Percentiles rank a stretch among this genome's conserved stretches.
phyloP scores from a whole-genome alignment of 805 yeast species.

The Wickerhamomyces subpelliculosus region DNA sequence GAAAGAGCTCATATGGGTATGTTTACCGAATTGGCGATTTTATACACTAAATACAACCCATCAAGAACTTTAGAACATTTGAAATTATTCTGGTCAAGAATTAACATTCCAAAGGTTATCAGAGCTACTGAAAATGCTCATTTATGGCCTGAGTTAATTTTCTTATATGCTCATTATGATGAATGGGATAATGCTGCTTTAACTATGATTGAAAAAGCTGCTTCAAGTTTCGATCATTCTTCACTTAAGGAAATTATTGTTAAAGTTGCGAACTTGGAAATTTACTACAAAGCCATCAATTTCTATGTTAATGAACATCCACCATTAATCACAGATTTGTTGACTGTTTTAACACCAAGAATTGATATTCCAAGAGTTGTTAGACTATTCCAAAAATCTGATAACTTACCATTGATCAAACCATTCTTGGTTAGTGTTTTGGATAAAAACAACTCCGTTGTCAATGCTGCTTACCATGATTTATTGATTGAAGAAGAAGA shows the following conservation, averaged over 20 bases:
- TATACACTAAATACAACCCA: constrained; percentile 87
- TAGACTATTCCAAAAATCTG: constrained; percentile 88
- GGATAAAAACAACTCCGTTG: constrained; percentile 83
- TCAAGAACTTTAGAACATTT: constrained; percentile 91
- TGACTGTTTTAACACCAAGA: constrained; percentile 79
- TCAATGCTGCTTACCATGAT: constrained; percentile 93
- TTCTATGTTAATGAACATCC: constrained; percentile 93
- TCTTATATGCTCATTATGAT: constrained; percentile 95
- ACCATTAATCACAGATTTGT: constrained; percentile 76
- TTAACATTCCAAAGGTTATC: constrained; percentile 95
- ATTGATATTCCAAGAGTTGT: constrained; percentile 93
- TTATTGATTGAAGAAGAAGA: constrained; percentile 95
- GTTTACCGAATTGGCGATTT: constrained; percentile 92
- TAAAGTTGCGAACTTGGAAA: constrained; percentile 92
- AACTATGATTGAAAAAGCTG: constrained; percentile 92
- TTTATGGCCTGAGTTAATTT: constrained; percentile 92
- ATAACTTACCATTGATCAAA: constrained; percentile 92
- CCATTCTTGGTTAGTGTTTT: constrained; percentile 90
- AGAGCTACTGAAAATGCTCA: constrained; percentile 91
- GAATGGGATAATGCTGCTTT: constrained; percentile 99
- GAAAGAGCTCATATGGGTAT: constrained; percentile 99
- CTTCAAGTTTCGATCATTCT: constrained; percentile 86
- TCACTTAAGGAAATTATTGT: constrained; percentile 93
- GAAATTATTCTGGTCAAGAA: constrained; percentile 96
- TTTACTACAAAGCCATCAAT: constrained; percentile 94